A percentile compares a stretch with the other conserved stretches of the same genome.
These are phyloP conservation scores for Saksenaea oblongispora DNA, from an alignment of 371 early-diverging fungal species.

Conservation along the genomic window DNA sequence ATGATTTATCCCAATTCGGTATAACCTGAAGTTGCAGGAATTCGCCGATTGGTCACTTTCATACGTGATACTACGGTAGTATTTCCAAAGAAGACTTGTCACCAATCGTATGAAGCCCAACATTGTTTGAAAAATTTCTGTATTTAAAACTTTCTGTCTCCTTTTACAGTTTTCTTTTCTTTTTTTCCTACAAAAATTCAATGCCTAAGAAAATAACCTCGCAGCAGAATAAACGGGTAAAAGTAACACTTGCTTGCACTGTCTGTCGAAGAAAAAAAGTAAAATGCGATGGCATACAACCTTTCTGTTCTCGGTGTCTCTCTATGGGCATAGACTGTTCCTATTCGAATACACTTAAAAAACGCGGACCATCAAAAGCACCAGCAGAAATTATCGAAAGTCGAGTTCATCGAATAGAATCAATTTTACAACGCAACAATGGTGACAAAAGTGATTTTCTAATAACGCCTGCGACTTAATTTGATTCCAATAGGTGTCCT, in stretches of 20 bases:
- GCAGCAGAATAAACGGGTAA: conserved; percentile 34
- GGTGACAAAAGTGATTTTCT: conserved; percentile 1
- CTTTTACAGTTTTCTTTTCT: conserved; percentile 9
- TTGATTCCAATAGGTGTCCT: neutral
- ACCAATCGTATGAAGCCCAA: conserved; percentile 6
- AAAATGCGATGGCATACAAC: conserved; percentile 50
- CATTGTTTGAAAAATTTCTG: conserved; percentile 10
- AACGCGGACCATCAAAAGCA: conserved; percentile 74
- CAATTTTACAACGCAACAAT: conserved; percentile 35
- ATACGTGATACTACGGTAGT: neutral
- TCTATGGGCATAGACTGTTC: conserved; percentile 34
- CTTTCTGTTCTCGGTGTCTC: conserved; percentile 42
- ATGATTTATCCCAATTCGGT: neutral
- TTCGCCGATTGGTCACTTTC: conserved; percentile 5
- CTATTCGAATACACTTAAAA: conserved; percentile 37
- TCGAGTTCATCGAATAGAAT: conserved; percentile 68
- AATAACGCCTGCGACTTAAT: neutral
- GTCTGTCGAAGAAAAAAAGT: conserved; percentile 52
- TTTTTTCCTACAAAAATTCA: conserved; percentile 8
- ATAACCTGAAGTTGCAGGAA: neutral
- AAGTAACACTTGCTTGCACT: conserved; percentile 51
- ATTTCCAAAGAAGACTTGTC: conserved; percentile 1
- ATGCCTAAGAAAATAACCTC: conserved; percentile 7
- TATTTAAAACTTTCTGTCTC: conserved; percentile 2
- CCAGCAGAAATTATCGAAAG: conserved; percentile 74